Evolutionary conservation across 202 grass and related monocot genomes (phyloP), one percentile per base, ranked within the genome.

Genomic region (Setaria viridis): DNA sequence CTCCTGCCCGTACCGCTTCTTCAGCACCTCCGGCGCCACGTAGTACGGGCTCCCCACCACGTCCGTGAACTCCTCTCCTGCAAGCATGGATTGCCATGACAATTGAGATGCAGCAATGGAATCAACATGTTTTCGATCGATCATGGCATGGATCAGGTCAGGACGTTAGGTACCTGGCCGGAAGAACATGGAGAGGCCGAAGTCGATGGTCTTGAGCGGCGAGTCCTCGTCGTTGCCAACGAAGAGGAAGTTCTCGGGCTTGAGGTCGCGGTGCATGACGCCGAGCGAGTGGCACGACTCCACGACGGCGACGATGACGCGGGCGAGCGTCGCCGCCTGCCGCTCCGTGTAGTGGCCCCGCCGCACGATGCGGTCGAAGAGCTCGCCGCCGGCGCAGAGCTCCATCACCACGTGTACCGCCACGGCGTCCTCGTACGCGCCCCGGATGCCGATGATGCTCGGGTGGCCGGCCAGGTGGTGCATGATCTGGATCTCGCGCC

Each of bases 401-500:
- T 94, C 94, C 94, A 97, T 97, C 76, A 97, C 92, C 0, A 97
- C 87, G 77, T 97, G 91, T 70, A 97, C 92, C 0, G 91, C 90
- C 4, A 94, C 79, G 1, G 82, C 88, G 62, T 97, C 95, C 78
- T 97, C 95, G 45, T 93, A 97, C 0, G 95, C 88, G 2, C 90
- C 95, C 2, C 87, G 46, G 82, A 97, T 94, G 53, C 72, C 88
- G 59, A 97, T 87, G 39, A 97, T 90, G 81, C 84, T 93, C 0
- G 92, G 90, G 71, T 91, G 91, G 1, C 92, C 95, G 0, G 90
- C 81, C 0, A 97, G 82, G 88, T 97, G 95, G 89, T 97, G 92
- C 95, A 97, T 97, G 78, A 97, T 97, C 85, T 97, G 95, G 85
- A 97, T 97, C 88, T 97, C 95, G 16, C 92, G 86, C 2, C 80